Percentiles rank a stretch among this genome's conserved stretches.
These are phyloP conservation scores for Aphelidium insulamus DNA, from an alignment of 371 early-diverging fungal species.

Conservation along the genomic window DNA sequence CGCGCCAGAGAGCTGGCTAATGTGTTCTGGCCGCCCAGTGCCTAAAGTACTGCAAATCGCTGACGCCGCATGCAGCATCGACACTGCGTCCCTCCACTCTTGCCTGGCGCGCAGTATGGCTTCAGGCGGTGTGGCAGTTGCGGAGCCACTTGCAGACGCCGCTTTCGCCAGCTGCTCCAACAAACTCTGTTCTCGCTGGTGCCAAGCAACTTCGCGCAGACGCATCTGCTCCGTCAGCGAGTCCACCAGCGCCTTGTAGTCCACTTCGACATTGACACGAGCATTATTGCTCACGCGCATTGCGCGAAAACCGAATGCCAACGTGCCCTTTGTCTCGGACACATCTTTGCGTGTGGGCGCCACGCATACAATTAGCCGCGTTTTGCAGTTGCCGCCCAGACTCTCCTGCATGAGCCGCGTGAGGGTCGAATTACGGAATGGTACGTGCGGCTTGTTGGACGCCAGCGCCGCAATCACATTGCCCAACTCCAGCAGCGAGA, in stretches of 20 bases:
- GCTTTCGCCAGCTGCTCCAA: no score
- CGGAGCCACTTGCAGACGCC: no score
- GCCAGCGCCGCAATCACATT: constrained; percentile 1
- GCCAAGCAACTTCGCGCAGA: no score
- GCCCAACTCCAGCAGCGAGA: constrained; percentile 1
- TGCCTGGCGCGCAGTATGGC: no score
- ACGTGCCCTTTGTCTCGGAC: constrained; percentile 1
- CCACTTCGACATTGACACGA: neutral
- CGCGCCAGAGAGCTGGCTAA: no score
- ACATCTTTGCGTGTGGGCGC: neutral
- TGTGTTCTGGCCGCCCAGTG: no score
- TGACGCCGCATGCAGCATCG: no score
- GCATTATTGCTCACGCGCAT: neutral
- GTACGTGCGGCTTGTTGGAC: neutral
- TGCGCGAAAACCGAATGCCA: neutral
- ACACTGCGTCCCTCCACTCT: no score
- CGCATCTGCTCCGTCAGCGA: neutral
- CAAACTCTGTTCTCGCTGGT: no score
- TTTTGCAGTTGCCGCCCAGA: neutral
- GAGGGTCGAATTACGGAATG: neutral
- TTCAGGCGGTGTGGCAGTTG: no score
- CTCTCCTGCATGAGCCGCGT: constrained; percentile 1
- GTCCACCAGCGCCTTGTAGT: neutral
- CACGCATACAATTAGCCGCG: neutral
- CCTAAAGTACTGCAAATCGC: no score